Evolutionary conservation across 345 rosid genomes (phyloP).

Genomic region (Pugionium dolabratum): DNA sequence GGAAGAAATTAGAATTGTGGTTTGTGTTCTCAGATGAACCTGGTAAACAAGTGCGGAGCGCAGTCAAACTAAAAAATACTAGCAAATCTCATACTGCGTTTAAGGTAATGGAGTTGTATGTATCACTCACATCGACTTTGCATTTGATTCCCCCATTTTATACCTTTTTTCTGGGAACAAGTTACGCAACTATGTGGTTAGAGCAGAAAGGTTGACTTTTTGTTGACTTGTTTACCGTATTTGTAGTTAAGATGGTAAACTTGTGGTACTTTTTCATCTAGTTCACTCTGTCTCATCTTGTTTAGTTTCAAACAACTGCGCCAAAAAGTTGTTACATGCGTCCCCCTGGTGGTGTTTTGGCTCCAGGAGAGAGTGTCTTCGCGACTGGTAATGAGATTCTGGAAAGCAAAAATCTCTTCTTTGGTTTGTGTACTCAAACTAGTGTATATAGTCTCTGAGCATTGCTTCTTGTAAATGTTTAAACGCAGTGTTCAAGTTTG

Average conservation of each 20-base stretch:
- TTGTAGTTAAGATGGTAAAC: neutral
- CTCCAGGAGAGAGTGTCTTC: slow-evolving; percentile 84
- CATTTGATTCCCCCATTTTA: neutral
- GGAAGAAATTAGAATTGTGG: neutral
- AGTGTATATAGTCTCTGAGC: slow-evolving; percentile 8
- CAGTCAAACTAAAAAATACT: slow-evolving; percentile 76
- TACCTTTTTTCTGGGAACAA: neutral
- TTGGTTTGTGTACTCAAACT: neutral
- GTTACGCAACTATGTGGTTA: neutral
- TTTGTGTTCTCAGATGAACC: slow-evolving; percentile 66
- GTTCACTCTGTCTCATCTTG: slow-evolving; percentile 18
- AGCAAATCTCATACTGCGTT: slow-evolving; percentile 92
- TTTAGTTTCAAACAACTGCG: slow-evolving; percentile 94
- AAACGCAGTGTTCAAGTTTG: slow-evolving; percentile 82
- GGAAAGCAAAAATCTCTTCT: neutral
- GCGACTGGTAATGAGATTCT: slow-evolving; percentile 68
- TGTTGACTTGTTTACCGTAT: slow-evolving; percentile 4
- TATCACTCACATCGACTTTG: slow-evolving; percentile 2
- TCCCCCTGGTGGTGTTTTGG: slow-evolving; percentile 93
- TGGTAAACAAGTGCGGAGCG: slow-evolving; percentile 90
- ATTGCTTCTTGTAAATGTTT: neutral
- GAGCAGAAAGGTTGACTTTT: neutral
- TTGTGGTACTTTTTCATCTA: neutral
- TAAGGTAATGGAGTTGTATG: slow-evolving; percentile 54
- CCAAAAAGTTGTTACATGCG: slow-evolving; percentile 99